Percentiles rank a stretch among this genome's conserved stretches.
Conservation (phyloP, 2,329 filamentous ascomycete species). For the Cercospora sp. region DNA sequence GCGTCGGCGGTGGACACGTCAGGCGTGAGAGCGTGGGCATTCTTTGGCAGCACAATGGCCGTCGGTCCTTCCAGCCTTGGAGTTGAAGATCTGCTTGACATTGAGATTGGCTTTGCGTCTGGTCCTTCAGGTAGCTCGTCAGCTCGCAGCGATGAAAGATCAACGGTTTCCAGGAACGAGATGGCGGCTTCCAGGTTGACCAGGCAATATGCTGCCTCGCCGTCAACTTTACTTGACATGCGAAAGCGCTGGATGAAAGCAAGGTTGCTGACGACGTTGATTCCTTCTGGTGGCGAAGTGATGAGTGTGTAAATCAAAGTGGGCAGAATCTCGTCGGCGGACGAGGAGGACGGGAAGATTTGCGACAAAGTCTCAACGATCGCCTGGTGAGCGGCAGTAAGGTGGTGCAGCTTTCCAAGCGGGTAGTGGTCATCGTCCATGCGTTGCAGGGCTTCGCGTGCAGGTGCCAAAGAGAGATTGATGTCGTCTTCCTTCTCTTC, state of each 20-base stretch:
- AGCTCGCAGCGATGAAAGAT: constrained; percentile 80
- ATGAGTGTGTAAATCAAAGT: constrained; percentile 96
- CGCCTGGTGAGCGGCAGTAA: constrained; percentile 86
- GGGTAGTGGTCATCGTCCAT: constrained; percentile 91
- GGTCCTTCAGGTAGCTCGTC: constrained; percentile 72
- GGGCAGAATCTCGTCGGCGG: constrained; percentile 94
- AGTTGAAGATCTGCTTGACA: constrained; percentile 49
- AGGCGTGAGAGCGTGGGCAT: constrained; percentile 37
- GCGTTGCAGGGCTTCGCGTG: constrained; percentile 64
- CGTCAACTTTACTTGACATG: constrained; percentile 80
- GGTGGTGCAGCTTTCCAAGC: constrained; percentile 82
- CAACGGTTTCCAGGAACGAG: constrained; percentile 91
- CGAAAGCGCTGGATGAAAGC: constrained; percentile 92
- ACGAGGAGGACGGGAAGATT: constrained; percentile 71
- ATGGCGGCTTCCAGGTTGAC: constrained; percentile 95
- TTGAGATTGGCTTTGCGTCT: constrained; percentile 49
- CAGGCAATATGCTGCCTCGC: constrained; percentile 92
- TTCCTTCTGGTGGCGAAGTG: constrained; percentile 78
- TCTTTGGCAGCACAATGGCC: constrained; percentile 32
- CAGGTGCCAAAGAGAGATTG: constrained; percentile 68
- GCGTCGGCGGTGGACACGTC: constrained; percentile 33
- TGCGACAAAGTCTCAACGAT: constrained; percentile 83
- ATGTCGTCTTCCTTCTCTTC: constrained; percentile 63
- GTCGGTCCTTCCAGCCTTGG: constrained; percentile 46
- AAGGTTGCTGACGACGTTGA: constrained; percentile 92